phyloP scores from a whole-genome alignment of 2,329 filamentous ascomycete genomes.

The Tolypocladium album region DNA sequence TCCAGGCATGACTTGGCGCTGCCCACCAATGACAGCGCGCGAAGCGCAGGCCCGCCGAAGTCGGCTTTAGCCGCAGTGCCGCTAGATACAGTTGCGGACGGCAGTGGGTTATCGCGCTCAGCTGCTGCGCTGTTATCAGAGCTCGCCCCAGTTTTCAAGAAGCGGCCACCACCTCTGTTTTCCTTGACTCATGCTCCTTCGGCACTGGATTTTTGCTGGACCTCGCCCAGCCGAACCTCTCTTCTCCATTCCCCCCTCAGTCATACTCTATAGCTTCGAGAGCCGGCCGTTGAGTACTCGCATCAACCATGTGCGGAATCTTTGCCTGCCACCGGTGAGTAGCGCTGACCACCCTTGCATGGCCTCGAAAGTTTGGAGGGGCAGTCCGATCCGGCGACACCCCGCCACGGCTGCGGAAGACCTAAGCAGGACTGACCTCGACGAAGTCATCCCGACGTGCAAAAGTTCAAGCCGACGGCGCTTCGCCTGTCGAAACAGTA shows the following conservation, averaged over 20 bases:
- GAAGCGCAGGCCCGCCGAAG: conserved; percentile 8
- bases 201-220: background rate
- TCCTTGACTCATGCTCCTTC: conserved; percentile 8
- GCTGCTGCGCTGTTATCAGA: background rate
- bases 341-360: background rate
- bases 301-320: conserved; percentile 81
- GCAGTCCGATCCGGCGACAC: conserved; percentile 12
- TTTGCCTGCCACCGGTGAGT: conserved; percentile 86
- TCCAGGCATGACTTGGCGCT: background rate
- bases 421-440: conserved; percentile 1
- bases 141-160: conserved; percentile 2
- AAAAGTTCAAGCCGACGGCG: conserved; percentile 92
- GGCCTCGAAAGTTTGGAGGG: conserved; percentile 14
- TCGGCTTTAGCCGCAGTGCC: conserved; percentile 1
- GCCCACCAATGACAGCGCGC: conserved; percentile 5
- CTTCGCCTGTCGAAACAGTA: conserved; percentile 91
- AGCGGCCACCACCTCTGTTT: background rate
- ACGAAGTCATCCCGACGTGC: conserved; percentile 75
- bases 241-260: conserved; percentile 1
- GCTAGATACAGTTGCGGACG: background rate
- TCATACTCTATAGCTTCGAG: conserved; percentile 1
- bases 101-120: background rate
- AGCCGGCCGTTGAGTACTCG: conserved; percentile 3
- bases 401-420: conserved; percentile 15
- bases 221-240: background rate